A percentile compares a stretch with the other conserved stretches of the same genome.
Evolutionary conservation across 495 filamentous ascomycete genomes (phyloP).

Genomic region (Penicillium argentinense): DNA sequence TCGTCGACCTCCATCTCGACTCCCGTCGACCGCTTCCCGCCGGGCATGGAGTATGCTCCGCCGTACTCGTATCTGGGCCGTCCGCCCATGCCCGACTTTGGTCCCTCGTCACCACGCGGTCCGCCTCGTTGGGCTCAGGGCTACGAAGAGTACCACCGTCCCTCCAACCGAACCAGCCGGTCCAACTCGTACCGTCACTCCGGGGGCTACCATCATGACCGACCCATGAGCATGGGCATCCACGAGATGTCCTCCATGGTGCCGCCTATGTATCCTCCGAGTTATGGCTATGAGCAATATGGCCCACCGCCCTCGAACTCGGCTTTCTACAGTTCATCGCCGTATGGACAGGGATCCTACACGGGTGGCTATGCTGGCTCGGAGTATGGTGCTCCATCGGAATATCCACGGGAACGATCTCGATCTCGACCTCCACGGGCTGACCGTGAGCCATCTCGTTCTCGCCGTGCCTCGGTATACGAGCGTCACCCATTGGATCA

Average conservation of each 20-base stretch:
- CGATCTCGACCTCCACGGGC: constrained; percentile 30
- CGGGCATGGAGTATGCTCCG: constrained; percentile 28
- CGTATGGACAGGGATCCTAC: constrained; percentile 25
- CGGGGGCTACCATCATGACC: constrained; percentile 27
- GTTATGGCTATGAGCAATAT: constrained; percentile 28
- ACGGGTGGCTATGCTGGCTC: constrained; percentile 22
- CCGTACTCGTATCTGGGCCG: constrained; percentile 30
- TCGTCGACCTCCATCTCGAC: constrained; percentile 15
- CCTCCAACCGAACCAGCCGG: constrained; percentile 26
- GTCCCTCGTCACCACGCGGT: constrained; percentile 29
- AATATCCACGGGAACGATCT: constrained; percentile 34
- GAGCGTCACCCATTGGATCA: constrained; percentile 29
- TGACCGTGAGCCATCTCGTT: constrained; percentile 32
- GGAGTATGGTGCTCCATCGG: constrained; percentile 20
- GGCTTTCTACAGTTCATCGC: constrained; percentile 37
- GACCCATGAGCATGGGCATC: constrained; percentile 40
- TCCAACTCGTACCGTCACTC: constrained; percentile 33
- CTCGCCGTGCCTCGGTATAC: constrained; percentile 36
- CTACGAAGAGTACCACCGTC: constrained; percentile 28
- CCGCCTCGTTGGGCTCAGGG: constrained; percentile 24
- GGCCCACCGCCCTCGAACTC: constrained; percentile 40
- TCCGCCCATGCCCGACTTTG: constrained; percentile 34
- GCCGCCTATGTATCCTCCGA: constrained; percentile 29
- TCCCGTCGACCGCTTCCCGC: constrained; percentile 30
- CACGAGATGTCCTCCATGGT: constrained; percentile 40